Evolutionary conservation across 164 flowering plant species (phyloP), one percentile per base, ranked within the genome.

Genomic region (Akebia trifoliata): DNA sequence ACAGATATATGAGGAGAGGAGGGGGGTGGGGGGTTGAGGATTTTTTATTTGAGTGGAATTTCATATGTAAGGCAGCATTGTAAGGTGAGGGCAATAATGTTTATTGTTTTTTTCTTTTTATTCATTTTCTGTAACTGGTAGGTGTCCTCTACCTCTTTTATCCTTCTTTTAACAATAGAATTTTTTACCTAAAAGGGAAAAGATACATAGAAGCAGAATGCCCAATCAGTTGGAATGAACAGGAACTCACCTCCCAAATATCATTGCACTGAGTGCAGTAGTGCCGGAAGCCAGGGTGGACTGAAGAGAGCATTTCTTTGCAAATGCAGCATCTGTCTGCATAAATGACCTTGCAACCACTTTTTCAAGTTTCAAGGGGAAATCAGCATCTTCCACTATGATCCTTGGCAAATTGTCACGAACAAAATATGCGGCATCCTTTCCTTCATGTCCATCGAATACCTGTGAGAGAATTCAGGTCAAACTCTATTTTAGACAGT

Each of bases 361-460:
- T 69, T 80, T 92, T 72, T 89, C 95, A 52, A 92, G 86, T 58
- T 87, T 82, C 50, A 81, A 45, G n/a, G 98, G 98, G 53, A 92
- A 89, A 69, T 85, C 87, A 34, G 87, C 79, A 84, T 92, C 96
- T 63, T 87, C 91, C 12, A 81, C 95, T 54, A 92, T 85, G 29
- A 87, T 72, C 60, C 87, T 78, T 9, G 98, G 98, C 72, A 92
- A 76, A 66, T 85, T 79, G 54, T 89, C 95, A 20, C 98, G 81
- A 18, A 85, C 98, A 75, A 82, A 92, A n/a, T 79, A 73, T 31
- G 98, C 89, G 15, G 96, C 98, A 65, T 69, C 78, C 58, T 82
- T 84, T 61, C 98, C 96, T 43, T 83, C 95, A 78, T 92, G 98
- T 29, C 98, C 98, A 78, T 89, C 98, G 78, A 92, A 92, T 36